Evolutionary conservation across 805 yeast species (phyloP).

Genomic region (Metschnikowia santaceciliae): DNA sequence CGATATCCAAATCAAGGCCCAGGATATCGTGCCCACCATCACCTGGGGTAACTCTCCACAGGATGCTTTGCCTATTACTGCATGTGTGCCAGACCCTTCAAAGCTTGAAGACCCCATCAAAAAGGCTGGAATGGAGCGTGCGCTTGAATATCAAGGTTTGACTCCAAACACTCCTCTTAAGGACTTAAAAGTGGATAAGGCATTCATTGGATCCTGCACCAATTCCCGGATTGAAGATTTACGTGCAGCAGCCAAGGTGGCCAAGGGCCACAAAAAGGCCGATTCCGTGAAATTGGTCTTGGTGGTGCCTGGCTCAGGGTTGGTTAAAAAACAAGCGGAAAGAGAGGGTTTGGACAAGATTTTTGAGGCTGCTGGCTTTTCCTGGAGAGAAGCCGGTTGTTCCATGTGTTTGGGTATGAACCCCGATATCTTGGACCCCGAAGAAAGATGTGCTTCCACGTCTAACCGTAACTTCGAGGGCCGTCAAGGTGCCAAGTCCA

Average conservation of each 20-base stretch:
- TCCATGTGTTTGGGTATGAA: slow-evolving; percentile 99
- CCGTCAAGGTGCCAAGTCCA: slow-evolving; percentile 93
- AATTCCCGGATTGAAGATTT: slow-evolving; percentile 96
- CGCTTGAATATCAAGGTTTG: slow-evolving; percentile 89
- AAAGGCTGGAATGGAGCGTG: slow-evolving; percentile 83
- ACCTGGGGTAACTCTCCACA: slow-evolving; percentile 99
- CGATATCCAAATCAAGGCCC: slow-evolving; percentile 75
- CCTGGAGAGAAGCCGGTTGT: slow-evolving; percentile 99
- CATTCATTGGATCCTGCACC: slow-evolving; percentile 97
- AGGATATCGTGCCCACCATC: slow-evolving; percentile 89
- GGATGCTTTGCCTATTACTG: slow-evolving; percentile 94
- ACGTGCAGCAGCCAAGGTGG: slow-evolving; percentile 91
- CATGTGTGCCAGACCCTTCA: slow-evolving; percentile 87
- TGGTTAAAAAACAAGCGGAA: slow-evolving; percentile 92
- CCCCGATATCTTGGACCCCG: slow-evolving; percentile 92
- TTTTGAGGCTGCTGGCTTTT: slow-evolving; percentile 89
- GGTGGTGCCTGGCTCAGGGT: slow-evolving; percentile 97
- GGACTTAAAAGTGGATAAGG: slow-evolving; percentile 82
- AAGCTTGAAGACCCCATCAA: slow-evolving; percentile 64
- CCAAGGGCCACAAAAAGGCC: slow-evolving; percentile 85
- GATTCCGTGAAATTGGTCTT: slow-evolving; percentile 73
- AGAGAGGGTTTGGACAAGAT: slow-evolving; percentile 90
- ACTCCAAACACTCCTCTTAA: slow-evolving; percentile 73
- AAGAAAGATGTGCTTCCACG: slow-evolving; percentile 97
- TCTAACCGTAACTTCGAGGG: slow-evolving; percentile 99